phyloP scores from a whole-genome alignment of 2,329 filamentous ascomycete species.

The Chaetomiaceae sp. region DNA sequence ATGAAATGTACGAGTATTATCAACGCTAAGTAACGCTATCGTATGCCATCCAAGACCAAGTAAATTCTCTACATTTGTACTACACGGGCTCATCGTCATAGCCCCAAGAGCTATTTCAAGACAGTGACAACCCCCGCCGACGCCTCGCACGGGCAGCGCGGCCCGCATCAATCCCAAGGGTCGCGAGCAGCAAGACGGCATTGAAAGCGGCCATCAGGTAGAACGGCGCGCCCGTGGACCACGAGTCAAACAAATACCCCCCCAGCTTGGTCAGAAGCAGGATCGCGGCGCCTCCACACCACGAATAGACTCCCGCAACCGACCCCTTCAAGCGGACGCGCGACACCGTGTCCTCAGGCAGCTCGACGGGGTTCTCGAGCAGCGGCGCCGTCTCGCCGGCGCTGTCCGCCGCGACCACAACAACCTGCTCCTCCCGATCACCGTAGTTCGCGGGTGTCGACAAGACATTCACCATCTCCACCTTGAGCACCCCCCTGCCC shows the following conservation, averaged over 20 bases:
- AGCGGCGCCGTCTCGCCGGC: constrained; percentile 38
- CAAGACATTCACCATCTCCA: constrained; percentile 33
- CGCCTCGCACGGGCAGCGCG: constrained; percentile 26
- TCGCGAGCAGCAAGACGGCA: constrained; percentile 58
- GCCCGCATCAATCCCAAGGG: constrained; percentile 46
- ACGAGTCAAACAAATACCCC: constrained; percentile 75
- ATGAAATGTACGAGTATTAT: no score
- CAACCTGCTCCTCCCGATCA: constrained; percentile 29
- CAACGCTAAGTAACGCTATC: no score
- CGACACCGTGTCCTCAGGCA: constrained; percentile 34
- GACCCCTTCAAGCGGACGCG: constrained; percentile 74
- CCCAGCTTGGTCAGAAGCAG: constrained; percentile 87
- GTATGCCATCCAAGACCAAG: no score
- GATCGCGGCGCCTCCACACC: constrained; percentile 86
- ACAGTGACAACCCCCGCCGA: not conserved
- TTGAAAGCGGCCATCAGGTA: constrained; percentile 94
- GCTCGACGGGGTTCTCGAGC: constrained; percentile 28
- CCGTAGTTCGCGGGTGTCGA: constrained; percentile 31
- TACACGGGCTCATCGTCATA: no score
- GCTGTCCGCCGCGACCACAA: constrained; percentile 22
- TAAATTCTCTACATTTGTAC: no score
- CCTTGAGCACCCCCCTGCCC: constrained; percentile 68
- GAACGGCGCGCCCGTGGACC: constrained; percentile 75
- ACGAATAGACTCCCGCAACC: constrained; percentile 89
- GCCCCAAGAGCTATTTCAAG: not conserved